Evolutionary conservation across 805 yeast species (phyloP), one percentile per base, ranked within the genome.

Genomic region (Saccharomycopsis guyanensis): DNA sequence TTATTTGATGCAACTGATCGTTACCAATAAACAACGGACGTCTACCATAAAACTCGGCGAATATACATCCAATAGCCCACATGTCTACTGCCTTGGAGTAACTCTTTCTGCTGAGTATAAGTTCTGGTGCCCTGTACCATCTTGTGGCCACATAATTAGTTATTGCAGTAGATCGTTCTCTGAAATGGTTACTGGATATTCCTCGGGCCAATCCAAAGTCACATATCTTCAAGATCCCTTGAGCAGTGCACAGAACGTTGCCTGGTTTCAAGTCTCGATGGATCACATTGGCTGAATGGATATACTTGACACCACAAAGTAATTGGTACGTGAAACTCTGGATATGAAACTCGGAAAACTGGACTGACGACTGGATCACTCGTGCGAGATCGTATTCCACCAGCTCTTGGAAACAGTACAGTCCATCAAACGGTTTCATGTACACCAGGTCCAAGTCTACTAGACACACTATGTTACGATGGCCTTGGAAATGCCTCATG

Each of bases 71-170:
- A 7, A 82, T 77, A 0, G 96, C 88, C 97, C 97, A 89, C 69
- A 89, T 70, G 61, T 89, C 97, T 40, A 89, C 82, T 2, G 76
- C 70, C 47, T 82, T 82, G 3, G 78, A 72, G 58, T 86, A 86
- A 15, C 55, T 57, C 43, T 69, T 72, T 47, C 73, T 70, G 8
- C 84, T 72, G 29, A 88, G 62, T 38, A 89, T 75, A 40, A 89
- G 69, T 57, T 89, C 97, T 0, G 97, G 97, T 0, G 97, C 96
- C 38, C 97, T 70, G 58, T 89, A 89, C 96, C 96, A 89, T 48
- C 97, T 66, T 0, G 97, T 89, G 0, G 96, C 96, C 20, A 89
- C 96, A 59, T 89, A 89, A 55, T 78, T 81, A 8, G 95, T 85
- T 23, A 85, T 42, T 38, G 38, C 15, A 4, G 43, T 33, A 10